Conservation (phyloP, 2,329 filamentous ascomycete species). For the Diaporthe australafricana region DNA sequence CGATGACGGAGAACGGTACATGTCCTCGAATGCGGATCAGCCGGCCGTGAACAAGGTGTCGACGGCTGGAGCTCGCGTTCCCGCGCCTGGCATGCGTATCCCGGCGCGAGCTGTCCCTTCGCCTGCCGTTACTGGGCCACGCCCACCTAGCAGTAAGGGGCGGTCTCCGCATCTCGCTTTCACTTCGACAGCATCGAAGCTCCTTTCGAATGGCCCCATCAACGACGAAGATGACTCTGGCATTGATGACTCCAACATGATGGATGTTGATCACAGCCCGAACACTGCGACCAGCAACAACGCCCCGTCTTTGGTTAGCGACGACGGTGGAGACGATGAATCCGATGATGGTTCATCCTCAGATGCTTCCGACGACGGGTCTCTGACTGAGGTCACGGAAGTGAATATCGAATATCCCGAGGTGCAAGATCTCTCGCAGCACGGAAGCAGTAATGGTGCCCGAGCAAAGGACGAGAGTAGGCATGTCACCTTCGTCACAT, state of each 20-base stretch:
- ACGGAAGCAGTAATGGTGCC: slow-evolving; percentile 51
- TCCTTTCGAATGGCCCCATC: background rate
- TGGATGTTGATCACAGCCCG: slow-evolving; percentile 75
- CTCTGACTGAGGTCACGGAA: slow-evolving; percentile 70
- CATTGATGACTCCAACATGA: slow-evolving; percentile 55
- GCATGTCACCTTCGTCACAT: slow-evolving; percentile 66
- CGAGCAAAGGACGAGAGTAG: slow-evolving; percentile 64
- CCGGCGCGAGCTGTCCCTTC: slow-evolving; percentile 69
- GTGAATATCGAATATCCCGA: slow-evolving; percentile 70
- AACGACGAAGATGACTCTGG: slow-evolving; percentile 45
- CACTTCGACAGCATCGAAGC: slow-evolving; percentile 40
- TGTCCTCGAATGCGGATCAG: slow-evolving; percentile 39
- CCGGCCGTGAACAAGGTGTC: slow-evolving; percentile 37
- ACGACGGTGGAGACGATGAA: slow-evolving; percentile 82
- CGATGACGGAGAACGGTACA: slow-evolving; percentile 57
- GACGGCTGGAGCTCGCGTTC: slow-evolving; percentile 48
- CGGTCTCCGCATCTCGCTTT: slow-evolving; percentile 54
- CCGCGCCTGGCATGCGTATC: slow-evolving; percentile 63
- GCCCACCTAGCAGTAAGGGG: slow-evolving; percentile 70
- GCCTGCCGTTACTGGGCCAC: slow-evolving; percentile 57
- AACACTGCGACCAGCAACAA: slow-evolving; percentile 79
- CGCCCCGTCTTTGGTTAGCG: slow-evolving; percentile 82
- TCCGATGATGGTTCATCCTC: slow-evolving; percentile 75
- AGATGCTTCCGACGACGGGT: slow-evolving; percentile 67
- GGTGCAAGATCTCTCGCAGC: slow-evolving; percentile 52